Evolutionary conservation across 495 filamentous ascomycete genomes (phyloP).

Genomic region (Penicillium coprophilum): DNA sequence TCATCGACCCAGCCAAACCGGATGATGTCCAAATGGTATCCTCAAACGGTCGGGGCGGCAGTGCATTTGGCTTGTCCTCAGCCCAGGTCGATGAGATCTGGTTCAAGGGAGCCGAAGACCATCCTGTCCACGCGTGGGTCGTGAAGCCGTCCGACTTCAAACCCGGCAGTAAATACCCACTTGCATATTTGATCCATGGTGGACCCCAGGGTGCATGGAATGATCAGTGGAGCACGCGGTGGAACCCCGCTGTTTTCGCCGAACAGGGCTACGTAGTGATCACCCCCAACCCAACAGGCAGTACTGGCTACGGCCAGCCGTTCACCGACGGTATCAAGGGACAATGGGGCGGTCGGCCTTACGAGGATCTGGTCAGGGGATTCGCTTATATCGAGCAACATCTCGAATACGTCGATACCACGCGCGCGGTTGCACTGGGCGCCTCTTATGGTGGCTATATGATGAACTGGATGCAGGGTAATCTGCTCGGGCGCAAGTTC

Average conservation of each 20-base stretch:
- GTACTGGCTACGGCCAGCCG: constrained; percentile 79
- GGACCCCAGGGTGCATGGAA: constrained; percentile 85
- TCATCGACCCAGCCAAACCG: constrained; percentile 53
- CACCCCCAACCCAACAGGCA: constrained; percentile 85
- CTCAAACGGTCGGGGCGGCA: constrained; percentile 67
- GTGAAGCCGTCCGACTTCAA: constrained; percentile 80
- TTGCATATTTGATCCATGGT: constrained; percentile 84
- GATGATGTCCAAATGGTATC: constrained; percentile 50
- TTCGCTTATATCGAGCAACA: constrained; percentile 75
- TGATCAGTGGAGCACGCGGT: constrained; percentile 81
- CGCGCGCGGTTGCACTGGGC: constrained; percentile 75
- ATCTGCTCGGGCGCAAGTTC: constrained; percentile 65
- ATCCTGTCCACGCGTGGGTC: constrained; percentile 74
- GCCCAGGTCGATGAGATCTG: constrained; percentile 69
- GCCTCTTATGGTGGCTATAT: constrained; percentile 88
- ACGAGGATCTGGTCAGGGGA: constrained; percentile 76
- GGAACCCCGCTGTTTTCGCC: constrained; percentile 90
- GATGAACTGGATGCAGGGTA: constrained; percentile 66
- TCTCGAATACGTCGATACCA: constrained; percentile 71
- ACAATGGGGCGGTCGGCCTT: constrained; percentile 78
- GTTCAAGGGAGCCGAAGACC: constrained; percentile 60
- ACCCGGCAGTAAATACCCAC: constrained; percentile 69
- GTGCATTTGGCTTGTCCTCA: constrained; percentile 63
- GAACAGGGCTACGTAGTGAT: constrained; percentile 90
- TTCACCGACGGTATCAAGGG: constrained; percentile 74